Base-by-base conservation (phyloP, 169 alveolate genomes). In the Babesia bigemina region DNA sequence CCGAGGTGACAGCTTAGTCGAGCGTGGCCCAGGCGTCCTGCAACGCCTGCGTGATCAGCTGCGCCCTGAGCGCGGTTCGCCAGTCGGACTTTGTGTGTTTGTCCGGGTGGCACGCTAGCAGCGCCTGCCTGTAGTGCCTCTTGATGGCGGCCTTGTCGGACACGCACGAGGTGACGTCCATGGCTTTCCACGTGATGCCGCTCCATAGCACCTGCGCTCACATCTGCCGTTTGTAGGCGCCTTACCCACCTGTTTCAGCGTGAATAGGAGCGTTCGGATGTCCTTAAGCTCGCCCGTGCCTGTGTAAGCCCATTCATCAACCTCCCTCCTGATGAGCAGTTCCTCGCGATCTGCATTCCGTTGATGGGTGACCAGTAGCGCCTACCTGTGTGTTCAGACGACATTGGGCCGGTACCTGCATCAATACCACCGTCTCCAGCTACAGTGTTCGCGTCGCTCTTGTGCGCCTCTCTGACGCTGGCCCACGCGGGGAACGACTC, bases 261-360 rank as follows among this genome's bases (percentile, higher is more conserved):
- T 93, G 42, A 92, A 92, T 56, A 94, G 67, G 42, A 94, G 83
- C 47, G 93, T 91, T 56, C 95, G 83, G 28, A 94, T 85, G 71
- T 92, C 95, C 66, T 91, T 92, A 56, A 87, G 79, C 49, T 91
- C 69, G 12, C 88, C 94, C 52, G 78, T 91, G 3, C 84, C 69
- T 28, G 71, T 88, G 52, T 71, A 73, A 8, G 91, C 88, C 95
- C 95, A 92, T 47, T 75, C 56, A 28, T 42, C 63, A 19, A 92
- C 74, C 67, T 85, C 90, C 39, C 88, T 75, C 36, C 50, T 70
- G 19, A 91, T 76, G 17, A 70, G 66, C 9, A 84, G 79, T 29
- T 71, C 36, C 36, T 74, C 75, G n/a, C 44, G 63, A 6, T 44
- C 72, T 70, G 79, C 63, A 66, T 0, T 19, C 17, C 10, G 39